These are phyloP conservation scores for Bauhinia variegata DNA, from an alignment of 306 rosid genomes.

Conservation along the genomic window DNA sequence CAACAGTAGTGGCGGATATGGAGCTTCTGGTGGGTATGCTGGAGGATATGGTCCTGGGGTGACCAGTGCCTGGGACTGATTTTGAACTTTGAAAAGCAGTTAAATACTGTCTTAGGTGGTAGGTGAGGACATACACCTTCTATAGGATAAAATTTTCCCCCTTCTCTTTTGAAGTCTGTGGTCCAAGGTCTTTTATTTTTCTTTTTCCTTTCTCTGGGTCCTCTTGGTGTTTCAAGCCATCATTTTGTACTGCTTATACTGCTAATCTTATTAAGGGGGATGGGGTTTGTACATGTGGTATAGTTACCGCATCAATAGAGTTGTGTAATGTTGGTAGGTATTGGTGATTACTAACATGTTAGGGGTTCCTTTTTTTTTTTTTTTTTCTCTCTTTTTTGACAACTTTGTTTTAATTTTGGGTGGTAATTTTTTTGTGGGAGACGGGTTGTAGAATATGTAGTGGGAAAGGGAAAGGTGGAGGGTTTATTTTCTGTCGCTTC, in stretches of 20 bases:
- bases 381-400: too few species aligned
- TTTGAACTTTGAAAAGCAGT: slow-evolving; percentile 37
- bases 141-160: slow-evolving; percentile 31
- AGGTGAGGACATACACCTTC: slow-evolving; percentile 47
- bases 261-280: slow-evolving; percentile 31
- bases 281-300: slow-evolving; percentile 43
- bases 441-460: slow-evolving; percentile 55
- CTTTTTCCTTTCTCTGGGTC: slow-evolving; percentile 20
- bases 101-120: slow-evolving; percentile 41
- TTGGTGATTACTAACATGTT: slow-evolving; percentile 60
- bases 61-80: slow-evolving; percentile 75
- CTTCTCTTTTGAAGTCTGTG: slow-evolving; percentile 25
- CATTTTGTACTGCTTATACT: slow-evolving; percentile 36
- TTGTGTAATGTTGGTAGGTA: slow-evolving; percentile 58
- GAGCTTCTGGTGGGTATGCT: slow-evolving; percentile 58
- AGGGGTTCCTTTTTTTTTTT: too few species aligned
- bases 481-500: slow-evolving; percentile 41
- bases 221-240: slow-evolving; percentile 45
- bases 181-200: slow-evolving; percentile 26
- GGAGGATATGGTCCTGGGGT: slow-evolving; percentile 74
- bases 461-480: slow-evolving; percentile 46
- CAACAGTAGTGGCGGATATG: slow-evolving; percentile 58
- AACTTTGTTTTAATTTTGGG: slow-evolving; percentile 41
- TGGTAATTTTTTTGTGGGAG: slow-evolving; percentile 48
- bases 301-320: slow-evolving; percentile 54